Evolutionary conservation across 139 green algal species (phyloP).

Genomic region (Tetratostichococcus sp.): DNA sequence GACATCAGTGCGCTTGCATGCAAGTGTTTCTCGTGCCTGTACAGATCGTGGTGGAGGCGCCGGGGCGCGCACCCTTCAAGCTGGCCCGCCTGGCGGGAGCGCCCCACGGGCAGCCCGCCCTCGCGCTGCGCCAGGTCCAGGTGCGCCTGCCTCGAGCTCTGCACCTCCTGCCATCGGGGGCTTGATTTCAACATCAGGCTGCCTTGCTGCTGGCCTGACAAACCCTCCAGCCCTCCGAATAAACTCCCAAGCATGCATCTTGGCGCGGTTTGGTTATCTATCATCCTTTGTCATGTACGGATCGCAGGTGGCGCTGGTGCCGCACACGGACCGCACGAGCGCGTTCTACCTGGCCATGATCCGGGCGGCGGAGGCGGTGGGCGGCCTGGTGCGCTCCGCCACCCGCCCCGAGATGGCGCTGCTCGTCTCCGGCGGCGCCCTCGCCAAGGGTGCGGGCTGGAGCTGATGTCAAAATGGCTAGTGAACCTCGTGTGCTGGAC

Average conservation of each 20-base stretch:
- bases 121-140: background rate
- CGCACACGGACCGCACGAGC: background rate
- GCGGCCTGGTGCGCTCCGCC: background rate
- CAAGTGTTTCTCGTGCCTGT: too few species aligned
- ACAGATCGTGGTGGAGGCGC: background rate
- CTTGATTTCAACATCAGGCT: too few species aligned
- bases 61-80: background rate
- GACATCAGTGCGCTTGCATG: too few species aligned
- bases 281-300: too few species aligned
- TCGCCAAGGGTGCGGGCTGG: background rate
- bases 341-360: slow-evolving; percentile 1
- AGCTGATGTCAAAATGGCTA: background rate
- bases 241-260: too few species aligned
- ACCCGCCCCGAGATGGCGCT: background rate
- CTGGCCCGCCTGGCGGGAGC: background rate
- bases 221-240: too few species aligned
- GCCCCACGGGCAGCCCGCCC: background rate
- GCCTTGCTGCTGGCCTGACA: too few species aligned
- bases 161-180: too few species aligned
- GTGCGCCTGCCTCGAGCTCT: too few species aligned
- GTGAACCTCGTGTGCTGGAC: background rate
- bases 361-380: background rate
- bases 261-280: too few species aligned
- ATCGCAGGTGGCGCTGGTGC: background rate
- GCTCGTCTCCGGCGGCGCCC: background rate